These are phyloP conservation scores for Aspergillus nanangensis DNA, from an alignment of 495 filamentous ascomycete species.

Conservation along the genomic window DNA sequence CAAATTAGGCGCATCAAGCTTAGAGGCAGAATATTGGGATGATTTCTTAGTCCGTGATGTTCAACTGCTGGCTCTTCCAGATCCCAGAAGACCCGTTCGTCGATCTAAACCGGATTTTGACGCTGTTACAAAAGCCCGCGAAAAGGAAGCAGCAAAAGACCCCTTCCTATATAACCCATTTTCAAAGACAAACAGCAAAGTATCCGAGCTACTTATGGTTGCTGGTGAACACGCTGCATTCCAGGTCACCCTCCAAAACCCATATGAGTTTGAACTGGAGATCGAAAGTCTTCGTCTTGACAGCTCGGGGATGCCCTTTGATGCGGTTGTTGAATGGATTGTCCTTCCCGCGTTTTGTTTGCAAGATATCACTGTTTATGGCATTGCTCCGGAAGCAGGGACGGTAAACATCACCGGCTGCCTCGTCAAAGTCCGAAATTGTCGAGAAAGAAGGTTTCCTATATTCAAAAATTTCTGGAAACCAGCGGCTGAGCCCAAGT, in stretches of 20 bases:
- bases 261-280: constrained; percentile 87
- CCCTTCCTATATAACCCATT: constrained; percentile 95
- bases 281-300: constrained; percentile 78
- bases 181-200: constrained; percentile 57
- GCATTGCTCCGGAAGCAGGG: constrained; percentile 62
- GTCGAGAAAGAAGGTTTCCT: constrained; percentile 74
- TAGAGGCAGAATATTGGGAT: constrained; percentile 92
- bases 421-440: constrained; percentile 72
- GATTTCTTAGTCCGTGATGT: constrained; percentile 86
- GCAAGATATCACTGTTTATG: constrained; percentile 69
- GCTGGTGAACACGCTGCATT: constrained; percentile 74
- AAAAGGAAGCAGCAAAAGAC: constrained; percentile 57
- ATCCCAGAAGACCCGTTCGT: constrained; percentile 57
- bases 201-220: constrained; percentile 64
- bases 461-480: constrained; percentile 77
- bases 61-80: constrained; percentile 53
- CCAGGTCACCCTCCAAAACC: constrained; percentile 82
- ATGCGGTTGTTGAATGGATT: constrained; percentile 58
- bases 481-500: constrained; percentile 63
- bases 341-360: constrained; percentile 73
- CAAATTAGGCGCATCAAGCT: constrained; percentile 61
- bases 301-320: constrained; percentile 64
- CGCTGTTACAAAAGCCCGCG: constrained; percentile 46
- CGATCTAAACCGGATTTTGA: constrained; percentile 70
- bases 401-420: constrained; percentile 73